These are phyloP conservation scores for Fusarium continuum DNA, from an alignment of 2,329 filamentous ascomycete genomes.

Conservation along the genomic window DNA sequence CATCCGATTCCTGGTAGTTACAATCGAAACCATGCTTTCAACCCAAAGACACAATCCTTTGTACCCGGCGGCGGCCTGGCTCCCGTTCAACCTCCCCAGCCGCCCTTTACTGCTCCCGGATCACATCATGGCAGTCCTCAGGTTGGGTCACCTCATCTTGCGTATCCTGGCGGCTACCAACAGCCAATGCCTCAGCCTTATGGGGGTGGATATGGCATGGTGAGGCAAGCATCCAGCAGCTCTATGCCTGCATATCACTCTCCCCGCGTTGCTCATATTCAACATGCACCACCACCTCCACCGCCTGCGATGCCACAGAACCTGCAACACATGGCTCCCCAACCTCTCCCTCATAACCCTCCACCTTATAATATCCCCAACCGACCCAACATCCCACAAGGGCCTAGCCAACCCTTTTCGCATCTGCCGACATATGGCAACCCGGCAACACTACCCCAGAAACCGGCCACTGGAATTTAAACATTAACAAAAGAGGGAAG, in stretches of 20 bases:
- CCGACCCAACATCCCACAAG: slow-evolving; percentile 57
- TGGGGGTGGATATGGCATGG: slow-evolving; percentile 63
- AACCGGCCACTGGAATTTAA: slow-evolving; percentile 62
- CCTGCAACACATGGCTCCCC: slow-evolving; percentile 51
- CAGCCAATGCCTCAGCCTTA: slow-evolving; percentile 58
- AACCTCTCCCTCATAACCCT: slow-evolving; percentile 56
- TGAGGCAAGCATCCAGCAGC: slow-evolving; percentile 64
- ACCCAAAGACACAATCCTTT: slow-evolving; percentile 93
- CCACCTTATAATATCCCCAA: slow-evolving; percentile 56
- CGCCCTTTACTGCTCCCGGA: slow-evolving; percentile 58
- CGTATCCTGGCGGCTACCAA: slow-evolving; percentile 59
- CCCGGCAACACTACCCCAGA: slow-evolving; percentile 67
- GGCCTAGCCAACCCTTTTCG: slow-evolving; percentile 57
- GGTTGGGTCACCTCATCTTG: slow-evolving; percentile 60
- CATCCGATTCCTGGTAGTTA: slow-evolving; percentile 88
- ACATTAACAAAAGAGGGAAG: slow-evolving; percentile 35
- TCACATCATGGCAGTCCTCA: slow-evolving; percentile 64
- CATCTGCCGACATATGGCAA: slow-evolving; percentile 67
- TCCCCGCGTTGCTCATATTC: slow-evolving; percentile 47
- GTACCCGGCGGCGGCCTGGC: slow-evolving; percentile 70
- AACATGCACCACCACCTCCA: slow-evolving; percentile 55
- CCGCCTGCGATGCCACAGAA: slow-evolving; percentile 51
- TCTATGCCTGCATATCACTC: slow-evolving; percentile 62
- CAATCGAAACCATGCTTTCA: slow-evolving; percentile 82
- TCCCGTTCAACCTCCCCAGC: slow-evolving; percentile 58